Percentiles rank a stretch among this genome's conserved stretches.
Evolutionary conservation across 805 yeast species (phyloP).

Genomic region (Kuraishia floccosa): DNA sequence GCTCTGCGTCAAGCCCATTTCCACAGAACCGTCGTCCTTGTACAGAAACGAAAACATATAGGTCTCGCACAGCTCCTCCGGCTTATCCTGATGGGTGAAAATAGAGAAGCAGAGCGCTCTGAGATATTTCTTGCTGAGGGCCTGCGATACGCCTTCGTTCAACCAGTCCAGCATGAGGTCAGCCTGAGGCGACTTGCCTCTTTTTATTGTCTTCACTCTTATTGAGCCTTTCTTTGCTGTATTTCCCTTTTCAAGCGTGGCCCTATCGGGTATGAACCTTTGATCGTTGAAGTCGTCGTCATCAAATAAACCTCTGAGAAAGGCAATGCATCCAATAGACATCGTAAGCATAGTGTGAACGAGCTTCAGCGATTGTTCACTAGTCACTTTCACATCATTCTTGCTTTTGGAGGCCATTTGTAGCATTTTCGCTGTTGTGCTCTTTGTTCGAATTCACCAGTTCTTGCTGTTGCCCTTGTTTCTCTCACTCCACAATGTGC

Average conservation of each 20-base stretch:
- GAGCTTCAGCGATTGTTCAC: constrained; percentile 31
- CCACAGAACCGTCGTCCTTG: constrained; percentile 15
- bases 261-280: constrained; percentile 21
- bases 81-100: constrained; percentile 28
- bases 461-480: too few relatives aligned
- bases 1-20: constrained; percentile 33
- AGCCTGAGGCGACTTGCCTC: constrained; percentile 17
- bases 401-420: too few relatives aligned
- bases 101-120: constrained; percentile 9
- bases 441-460: too few relatives aligned
- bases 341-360: constrained; percentile 35
- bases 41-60: constrained; percentile 39
- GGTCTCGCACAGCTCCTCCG: constrained; percentile 26
- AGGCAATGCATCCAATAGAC: constrained; percentile 48
- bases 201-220: constrained; percentile 33
- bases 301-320: constrained; percentile 43
- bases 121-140: constrained; percentile 8
- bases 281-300: constrained; percentile 42
- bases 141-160: constrained; percentile 24
- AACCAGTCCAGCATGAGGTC: constrained; percentile 44
- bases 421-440: too few relatives aligned
- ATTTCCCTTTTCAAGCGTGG: not conserved
- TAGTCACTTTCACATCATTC: too few relatives aligned
- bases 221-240: constrained; percentile 12
- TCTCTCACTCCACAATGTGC: too few relatives aligned